Base-by-base conservation (phyloP, 2,329 filamentous ascomycete species). In the Colletotrichum sidae region DNA sequence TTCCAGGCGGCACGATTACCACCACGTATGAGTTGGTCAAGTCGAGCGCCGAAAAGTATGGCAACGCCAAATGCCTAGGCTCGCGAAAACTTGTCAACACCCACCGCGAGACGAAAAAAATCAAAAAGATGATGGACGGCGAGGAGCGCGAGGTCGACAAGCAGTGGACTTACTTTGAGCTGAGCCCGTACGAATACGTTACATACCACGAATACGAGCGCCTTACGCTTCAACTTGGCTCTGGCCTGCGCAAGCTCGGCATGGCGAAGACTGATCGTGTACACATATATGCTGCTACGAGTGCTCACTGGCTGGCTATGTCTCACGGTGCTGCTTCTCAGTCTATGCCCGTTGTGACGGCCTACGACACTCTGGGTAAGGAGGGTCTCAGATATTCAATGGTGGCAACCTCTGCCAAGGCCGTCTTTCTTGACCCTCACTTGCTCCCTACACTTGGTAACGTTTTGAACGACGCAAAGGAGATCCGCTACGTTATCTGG, bases 161-260 rank as follows among this genome's bases (percentile, higher is more conserved):
- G 88, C 86, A 92, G 74, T 96, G 93, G 93, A 91, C 90, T 61
- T 96, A 92, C 79, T 96, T 93, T 76, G 93, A 96, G 82, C 88
- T 95, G 72, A 91, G 90, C 75, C 84, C 83, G 55, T 96, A 95
- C 82, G 86, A 88, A 67, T 96, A 91, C 82, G 84, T 91, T 75
- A 90, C 85, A 74, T 96, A 92, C 79, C 84, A 87, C 71, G 90
- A 96, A 77, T 96, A 94, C 75, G 89, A 94, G 82, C 84, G 88
- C 74, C 81, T 90, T 72, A 86, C 84, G 33, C 80, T 92, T 45
- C 83, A 91, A 70, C 75, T 93, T 39, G 93, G 92, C 55, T 82
- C 87, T 35, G 93, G 90, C 58, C 81, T 94, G 75, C 87, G 90
- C 73, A 88, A 92, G 76, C 83, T 96, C 39, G 93, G 93, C 58